These are phyloP conservation scores for Funneliformis geosporum DNA, from an alignment of 192 early-diverging fungal genomes.

Conservation along the genomic window DNA sequence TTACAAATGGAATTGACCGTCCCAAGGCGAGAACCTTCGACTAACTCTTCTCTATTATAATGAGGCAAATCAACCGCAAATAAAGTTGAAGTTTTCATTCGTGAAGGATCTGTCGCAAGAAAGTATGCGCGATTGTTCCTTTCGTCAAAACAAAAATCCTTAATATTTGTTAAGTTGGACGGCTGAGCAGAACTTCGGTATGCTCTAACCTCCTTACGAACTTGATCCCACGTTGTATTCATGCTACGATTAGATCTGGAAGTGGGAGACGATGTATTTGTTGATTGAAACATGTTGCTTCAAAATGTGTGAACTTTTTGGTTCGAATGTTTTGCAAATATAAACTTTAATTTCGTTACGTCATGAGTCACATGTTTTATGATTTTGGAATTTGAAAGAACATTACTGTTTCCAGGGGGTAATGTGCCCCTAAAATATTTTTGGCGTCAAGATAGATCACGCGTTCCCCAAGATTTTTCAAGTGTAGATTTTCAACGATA, in stretches of 20 bases:
- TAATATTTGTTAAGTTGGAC: slow-evolving; percentile 43
- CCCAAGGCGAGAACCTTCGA: background rate
- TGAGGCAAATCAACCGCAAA: slow-evolving; percentile 42
- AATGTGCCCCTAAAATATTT: no score
- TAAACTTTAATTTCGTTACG: background rate
- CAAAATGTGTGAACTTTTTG: background rate
- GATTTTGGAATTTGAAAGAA: background rate
- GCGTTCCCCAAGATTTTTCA: no score
- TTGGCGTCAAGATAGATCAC: no score
- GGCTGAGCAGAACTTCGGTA: slow-evolving; percentile 51
- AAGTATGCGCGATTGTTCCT: slow-evolving; percentile 54
- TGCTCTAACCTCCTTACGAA: slow-evolving; percentile 56
- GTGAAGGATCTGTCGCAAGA: slow-evolving; percentile 49
- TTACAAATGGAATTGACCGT: background rate
- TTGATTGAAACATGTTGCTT: background rate
- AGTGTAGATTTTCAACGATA: no score
- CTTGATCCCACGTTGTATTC: slow-evolving; percentile 55
- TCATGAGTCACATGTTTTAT: background rate
- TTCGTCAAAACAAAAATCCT: slow-evolving; percentile 59
- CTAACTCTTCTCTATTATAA: background rate
- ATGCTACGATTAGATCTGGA: background rate
- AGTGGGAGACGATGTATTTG: background rate
- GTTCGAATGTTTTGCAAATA: background rate
- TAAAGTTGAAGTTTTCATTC: slow-evolving; percentile 46
- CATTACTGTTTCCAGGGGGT: no score